These are phyloP conservation scores for Irpex rosettiformis DNA, from an alignment of 1,284 basidiomycete genomes.

Conservation along the genomic window DNA sequence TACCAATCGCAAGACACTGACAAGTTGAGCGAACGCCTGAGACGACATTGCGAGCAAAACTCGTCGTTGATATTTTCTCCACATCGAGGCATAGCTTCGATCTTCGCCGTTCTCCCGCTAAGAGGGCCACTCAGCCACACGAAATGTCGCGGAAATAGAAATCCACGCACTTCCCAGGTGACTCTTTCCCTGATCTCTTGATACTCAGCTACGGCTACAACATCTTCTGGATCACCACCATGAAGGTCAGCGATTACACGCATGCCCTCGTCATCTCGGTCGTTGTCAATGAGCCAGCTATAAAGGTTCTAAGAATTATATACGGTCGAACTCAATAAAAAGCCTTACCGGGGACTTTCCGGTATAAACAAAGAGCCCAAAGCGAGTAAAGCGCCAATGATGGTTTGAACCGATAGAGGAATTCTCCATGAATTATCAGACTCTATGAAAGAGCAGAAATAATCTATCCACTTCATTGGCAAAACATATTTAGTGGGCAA, in stretches of 20 bases:
- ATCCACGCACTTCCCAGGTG: constrained; percentile 61
- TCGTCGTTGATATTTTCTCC: constrained; percentile 84
- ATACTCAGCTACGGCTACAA: constrained; percentile 80
- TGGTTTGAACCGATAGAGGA: constrained; percentile 82
- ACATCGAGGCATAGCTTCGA: constrained; percentile 82
- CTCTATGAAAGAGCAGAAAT: constrained; percentile 87
- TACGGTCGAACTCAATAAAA: no score
- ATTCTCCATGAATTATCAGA: constrained; percentile 83
- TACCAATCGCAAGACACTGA: constrained; percentile 34
- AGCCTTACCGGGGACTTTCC: constrained; percentile 81
- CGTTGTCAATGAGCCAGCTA: constrained; percentile 91
- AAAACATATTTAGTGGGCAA: background rate
- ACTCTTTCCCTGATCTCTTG: constrained; percentile 92
- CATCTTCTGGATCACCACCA: constrained; percentile 77
- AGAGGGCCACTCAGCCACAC: constrained; percentile 1
- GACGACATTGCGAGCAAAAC: constrained; percentile 97
- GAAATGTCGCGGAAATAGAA: background rate
- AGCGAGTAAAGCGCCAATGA: constrained; percentile 85
- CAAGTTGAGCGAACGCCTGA: constrained; percentile 93
- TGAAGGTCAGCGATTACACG: constrained; percentile 88
- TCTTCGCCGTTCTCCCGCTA: constrained; percentile 76
- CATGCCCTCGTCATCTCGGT: constrained; percentile 85
- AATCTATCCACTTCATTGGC: constrained; percentile 88
- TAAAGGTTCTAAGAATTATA: background rate
- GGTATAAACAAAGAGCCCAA: constrained; percentile 85